Evolutionary conservation across 2,329 filamentous ascomycete species (phyloP).

Genomic region (Fusarium subtropicale): DNA sequence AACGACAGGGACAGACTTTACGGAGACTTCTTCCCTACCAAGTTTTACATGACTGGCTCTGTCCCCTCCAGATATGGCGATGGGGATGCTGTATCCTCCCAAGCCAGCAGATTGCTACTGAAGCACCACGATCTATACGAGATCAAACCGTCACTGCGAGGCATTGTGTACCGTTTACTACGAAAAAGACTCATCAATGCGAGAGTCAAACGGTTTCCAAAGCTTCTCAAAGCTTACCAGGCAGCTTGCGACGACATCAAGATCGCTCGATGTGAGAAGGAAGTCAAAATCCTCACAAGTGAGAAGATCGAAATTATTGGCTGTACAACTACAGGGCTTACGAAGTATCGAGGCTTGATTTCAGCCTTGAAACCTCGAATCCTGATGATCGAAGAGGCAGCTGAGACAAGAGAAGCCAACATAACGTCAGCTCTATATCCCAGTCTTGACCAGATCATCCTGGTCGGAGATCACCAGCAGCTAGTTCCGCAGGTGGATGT

Average conservation of each 20-base stretch:
- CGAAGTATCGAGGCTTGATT: constrained; percentile 81
- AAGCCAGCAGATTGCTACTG: constrained; percentile 27
- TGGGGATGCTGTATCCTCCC: constrained; percentile 22
- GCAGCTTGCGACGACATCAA: constrained; percentile 64
- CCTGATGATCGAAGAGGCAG: constrained; percentile 83
- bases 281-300: constrained; percentile 58
- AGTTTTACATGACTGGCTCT: constrained; percentile 39
- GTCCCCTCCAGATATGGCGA: constrained; percentile 13
- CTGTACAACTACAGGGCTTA: constrained; percentile 81
- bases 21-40: constrained; percentile 55
- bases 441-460: constrained; percentile 64
- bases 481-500: constrained; percentile 76
- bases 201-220: constrained; percentile 60
- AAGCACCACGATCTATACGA: constrained; percentile 67
- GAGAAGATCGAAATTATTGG: constrained; percentile 65
- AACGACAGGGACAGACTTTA: constrained; percentile 65
- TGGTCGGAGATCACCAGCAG: constrained; percentile 84
- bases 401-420: constrained; percentile 77
- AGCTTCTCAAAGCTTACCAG: constrained; percentile 62
- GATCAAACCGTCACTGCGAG: constrained; percentile 67
- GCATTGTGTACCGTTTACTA: constrained; percentile 74
- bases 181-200: constrained; percentile 64
- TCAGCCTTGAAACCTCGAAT: constrained; percentile 73
- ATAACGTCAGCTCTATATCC: constrained; percentile 64
- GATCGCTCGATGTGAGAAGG: constrained; percentile 68